Evolutionary conservation across 1,139 yeast species (phyloP).

Genomic region (Suhomyces bribrorum): DNA sequence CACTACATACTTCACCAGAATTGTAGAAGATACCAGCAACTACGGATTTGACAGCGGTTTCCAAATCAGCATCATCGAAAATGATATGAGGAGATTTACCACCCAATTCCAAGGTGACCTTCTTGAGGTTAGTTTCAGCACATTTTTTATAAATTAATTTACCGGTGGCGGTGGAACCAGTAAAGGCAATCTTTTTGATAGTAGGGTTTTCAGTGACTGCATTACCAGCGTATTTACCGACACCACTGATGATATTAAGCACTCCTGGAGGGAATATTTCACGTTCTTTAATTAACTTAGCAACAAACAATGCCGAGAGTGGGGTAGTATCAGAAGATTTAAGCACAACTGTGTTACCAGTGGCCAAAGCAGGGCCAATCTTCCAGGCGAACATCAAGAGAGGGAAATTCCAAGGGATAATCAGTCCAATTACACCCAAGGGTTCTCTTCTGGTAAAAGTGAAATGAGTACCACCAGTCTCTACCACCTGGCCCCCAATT

Average conservation of each 20-base stretch:
- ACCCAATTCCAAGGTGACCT: conserved; percentile 82
- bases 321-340: conserved; percentile 87
- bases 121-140: conserved; percentile 67
- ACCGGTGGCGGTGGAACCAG: conserved; percentile 86
- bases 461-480: conserved; percentile 24
- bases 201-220: conserved; percentile 68
- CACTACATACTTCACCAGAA: conserved; percentile 26
- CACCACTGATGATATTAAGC: conserved; percentile 72
- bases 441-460: conserved; percentile 54
- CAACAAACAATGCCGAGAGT: conserved; percentile 68
- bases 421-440: conserved; percentile 78
- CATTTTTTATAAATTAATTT: conserved; percentile 72
- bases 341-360: conserved; percentile 79
- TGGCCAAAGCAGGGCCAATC: conserved; percentile 79
- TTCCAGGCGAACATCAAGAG: conserved; percentile 84
- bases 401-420: conserved; percentile 90
- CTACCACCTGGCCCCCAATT: conserved; percentile 19
- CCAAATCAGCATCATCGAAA: conserved; percentile 71
- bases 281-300: conserved; percentile 62
- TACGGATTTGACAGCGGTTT: conserved; percentile 26
- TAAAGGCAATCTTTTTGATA: conserved; percentile 78
- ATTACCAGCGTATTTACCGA: conserved; percentile 76
- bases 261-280: conserved; percentile 77
- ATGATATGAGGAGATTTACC: conserved; percentile 85
- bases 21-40: conserved; percentile 23